Percentiles rank a stretch among this genome's conserved stretches.
Evolutionary conservation across 108 stramenopile genomes (phyloP).

Genomic region (Nitzschia palea): DNA sequence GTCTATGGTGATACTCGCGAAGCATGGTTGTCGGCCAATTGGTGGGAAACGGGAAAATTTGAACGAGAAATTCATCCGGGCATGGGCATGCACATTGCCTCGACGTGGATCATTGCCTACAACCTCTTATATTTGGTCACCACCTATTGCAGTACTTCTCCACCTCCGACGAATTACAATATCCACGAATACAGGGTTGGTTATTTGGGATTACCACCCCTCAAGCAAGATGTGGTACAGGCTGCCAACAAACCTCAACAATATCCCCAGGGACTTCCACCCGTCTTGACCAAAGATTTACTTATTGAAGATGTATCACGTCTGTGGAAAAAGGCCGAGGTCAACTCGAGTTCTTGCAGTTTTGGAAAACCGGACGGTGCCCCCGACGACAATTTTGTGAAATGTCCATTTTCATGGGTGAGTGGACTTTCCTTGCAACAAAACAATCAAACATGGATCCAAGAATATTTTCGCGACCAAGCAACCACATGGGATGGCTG

Average conservation of each 20-base stretch:
- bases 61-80: conserved; percentile 76
- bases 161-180: conserved; percentile 18
- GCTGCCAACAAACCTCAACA: conserved; percentile 49
- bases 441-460: conserved; percentile 49
- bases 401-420: conserved; percentile 73
- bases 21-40: conserved; percentile 56
- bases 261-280: conserved; percentile 59
- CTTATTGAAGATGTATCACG: conserved; percentile 60
- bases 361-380: neutral
- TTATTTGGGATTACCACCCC: conserved; percentile 26
- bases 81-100: conserved; percentile 75
- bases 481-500: conserved; percentile 54
- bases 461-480: conserved; percentile 43
- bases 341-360: neutral
- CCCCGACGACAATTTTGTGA: neutral
- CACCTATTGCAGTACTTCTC: conserved; percentile 55
- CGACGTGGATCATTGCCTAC: conserved; percentile 61
- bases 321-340: conserved; percentile 40
- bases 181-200: conserved; percentile 24
- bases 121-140: conserved; percentile 70
- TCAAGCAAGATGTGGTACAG: conserved; percentile 10
- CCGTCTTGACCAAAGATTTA: conserved; percentile 56
- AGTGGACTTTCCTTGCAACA: conserved; percentile 52
- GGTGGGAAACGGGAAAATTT: conserved; percentile 44
- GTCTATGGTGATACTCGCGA: conserved; percentile 73